Evolutionary conservation across 2,329 filamentous ascomycete species (phyloP).

Genomic region (Alternaria gansuensis): DNA sequence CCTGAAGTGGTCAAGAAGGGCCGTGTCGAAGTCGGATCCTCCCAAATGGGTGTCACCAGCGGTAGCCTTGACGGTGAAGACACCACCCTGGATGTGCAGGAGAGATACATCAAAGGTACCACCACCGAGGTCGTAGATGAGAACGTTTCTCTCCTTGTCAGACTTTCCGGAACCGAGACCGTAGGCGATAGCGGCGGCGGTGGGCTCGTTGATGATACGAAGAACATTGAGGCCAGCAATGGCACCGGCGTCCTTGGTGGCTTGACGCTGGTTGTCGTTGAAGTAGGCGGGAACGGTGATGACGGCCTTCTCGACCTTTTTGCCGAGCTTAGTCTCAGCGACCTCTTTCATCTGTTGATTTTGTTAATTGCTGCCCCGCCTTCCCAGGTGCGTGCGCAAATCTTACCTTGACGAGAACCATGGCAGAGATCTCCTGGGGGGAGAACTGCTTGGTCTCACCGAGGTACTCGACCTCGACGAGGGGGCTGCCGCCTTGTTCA

Average conservation of each 20-base stretch:
- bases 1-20: slow-evolving; percentile 95
- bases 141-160: slow-evolving; percentile 96
- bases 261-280: slow-evolving; percentile 99
- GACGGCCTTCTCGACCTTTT: slow-evolving; percentile 98
- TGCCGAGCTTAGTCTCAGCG: slow-evolving; percentile 96
- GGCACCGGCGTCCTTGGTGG: slow-evolving; percentile 98
- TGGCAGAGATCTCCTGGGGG: slow-evolving; percentile 97
- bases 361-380: slow-evolving; percentile 31
- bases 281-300: slow-evolving; percentile 99
- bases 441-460: slow-evolving; percentile 96
- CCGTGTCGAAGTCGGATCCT: slow-evolving; percentile 93
- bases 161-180: slow-evolving; percentile 95
- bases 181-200: slow-evolving; percentile 96
- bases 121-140: slow-evolving; percentile 99
- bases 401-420: slow-evolving; percentile 94
- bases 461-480: slow-evolving; percentile 95
- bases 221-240: slow-evolving; percentile 98
- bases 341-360: slow-evolving; percentile 92
- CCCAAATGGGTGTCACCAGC: slow-evolving; percentile 97
- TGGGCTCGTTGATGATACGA: slow-evolving; percentile 99
- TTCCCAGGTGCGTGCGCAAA: slow-evolving; percentile 5
- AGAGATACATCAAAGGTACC: slow-evolving; percentile 99
- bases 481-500: slow-evolving; percentile 85
- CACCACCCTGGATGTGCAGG: slow-evolving; percentile 97
- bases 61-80: slow-evolving; percentile 98